A percentile compares a stretch with the other conserved stretches of the same genome.
These are phyloP conservation scores for Fistulifera solaris DNA, from an alignment of 108 stramenopile species.

Conservation along the genomic window DNA sequence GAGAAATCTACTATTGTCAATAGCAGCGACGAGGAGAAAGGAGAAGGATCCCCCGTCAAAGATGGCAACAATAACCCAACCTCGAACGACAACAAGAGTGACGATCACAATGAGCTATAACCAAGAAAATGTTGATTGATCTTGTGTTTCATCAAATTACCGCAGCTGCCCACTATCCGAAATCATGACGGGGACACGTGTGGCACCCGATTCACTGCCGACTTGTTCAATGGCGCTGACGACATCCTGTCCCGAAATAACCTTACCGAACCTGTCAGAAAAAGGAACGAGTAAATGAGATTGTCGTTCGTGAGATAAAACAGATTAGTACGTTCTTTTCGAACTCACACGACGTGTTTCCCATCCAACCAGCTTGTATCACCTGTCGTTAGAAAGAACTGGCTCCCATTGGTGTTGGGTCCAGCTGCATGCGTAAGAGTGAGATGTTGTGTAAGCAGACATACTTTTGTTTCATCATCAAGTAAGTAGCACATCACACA, in stretches of 20 bases:
- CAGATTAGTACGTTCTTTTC: not conserved
- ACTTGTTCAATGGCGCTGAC: conserved; percentile 89
- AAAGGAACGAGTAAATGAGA: not conserved
- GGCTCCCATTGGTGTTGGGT: conserved; percentile 88
- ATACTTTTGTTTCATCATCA: no score
- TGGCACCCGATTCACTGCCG: conserved; percentile 76
- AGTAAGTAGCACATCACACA: not conserved
- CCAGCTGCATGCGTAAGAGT: conserved; percentile 90
- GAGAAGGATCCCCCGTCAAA: no score
- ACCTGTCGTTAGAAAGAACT: conserved; percentile 94
- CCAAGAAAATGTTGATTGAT: no score
- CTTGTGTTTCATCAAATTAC: conserved; percentile 4
- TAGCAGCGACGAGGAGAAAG: no score
- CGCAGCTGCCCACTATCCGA: conserved; percentile 39
- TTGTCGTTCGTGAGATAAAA: not conserved
- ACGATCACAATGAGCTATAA: no score
- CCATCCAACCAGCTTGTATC: conserved; percentile 91
- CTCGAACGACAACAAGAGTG: no score
- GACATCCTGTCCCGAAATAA: conserved; percentile 78
- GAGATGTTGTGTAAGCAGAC: conserved; percentile 30
- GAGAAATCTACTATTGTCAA: no score
- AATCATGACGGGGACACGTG: conserved; percentile 53
- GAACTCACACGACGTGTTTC: conserved; percentile 81
- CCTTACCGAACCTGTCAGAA: conserved; percentile 73
- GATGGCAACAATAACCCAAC: no score